Percentiles rank a stretch among this genome's conserved stretches.
Evolutionary conservation across 805 yeast genomes (phyloP).

Genomic region (Saccharomycopsis malanga): DNA sequence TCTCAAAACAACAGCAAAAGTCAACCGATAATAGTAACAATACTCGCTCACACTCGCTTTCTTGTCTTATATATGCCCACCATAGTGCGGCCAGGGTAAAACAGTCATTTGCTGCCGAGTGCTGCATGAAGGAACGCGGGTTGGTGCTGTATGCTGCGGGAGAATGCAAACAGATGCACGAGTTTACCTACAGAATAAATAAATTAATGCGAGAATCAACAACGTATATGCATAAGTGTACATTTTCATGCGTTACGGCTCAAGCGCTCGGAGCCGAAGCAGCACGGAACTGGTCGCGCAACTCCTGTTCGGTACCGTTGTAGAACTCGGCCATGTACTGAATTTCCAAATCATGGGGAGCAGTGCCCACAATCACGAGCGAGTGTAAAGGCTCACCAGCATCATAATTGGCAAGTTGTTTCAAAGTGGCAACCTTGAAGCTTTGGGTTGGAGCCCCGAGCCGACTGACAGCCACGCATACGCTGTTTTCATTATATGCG

Average conservation of each 20-base stretch:
- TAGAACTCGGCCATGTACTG: slow-evolving; percentile 78
- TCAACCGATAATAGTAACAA: too few species aligned
- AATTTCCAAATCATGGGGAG: slow-evolving; percentile 86
- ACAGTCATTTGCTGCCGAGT: too few species aligned
- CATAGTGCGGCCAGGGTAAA: too few species aligned
- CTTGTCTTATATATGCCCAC: too few species aligned
- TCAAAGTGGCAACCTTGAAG: slow-evolving; percentile 78
- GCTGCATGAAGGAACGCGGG: too few species aligned
- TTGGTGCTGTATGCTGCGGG: too few species aligned
- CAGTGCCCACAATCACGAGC: slow-evolving; percentile 82
- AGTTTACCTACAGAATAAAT: neutral
- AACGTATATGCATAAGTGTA: neutral
- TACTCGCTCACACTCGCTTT: too few species aligned
- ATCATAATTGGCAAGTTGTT: slow-evolving; percentile 72
- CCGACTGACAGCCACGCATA: slow-evolving; percentile 90
- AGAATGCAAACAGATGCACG: neutral
- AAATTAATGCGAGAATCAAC: too few species aligned
- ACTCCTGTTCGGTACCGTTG: slow-evolving; percentile 41
- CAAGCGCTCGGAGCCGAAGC: neutral
- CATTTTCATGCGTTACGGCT: neutral
- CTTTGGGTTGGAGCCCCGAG: slow-evolving; percentile 79
- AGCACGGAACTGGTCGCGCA: slow-evolving; percentile 27
- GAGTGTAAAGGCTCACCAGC: slow-evolving; percentile 95
- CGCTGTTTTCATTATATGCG: slow-evolving; percentile 81
- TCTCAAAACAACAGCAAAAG: too few species aligned